These are phyloP conservation scores for Darksidea phi DNA, from an alignment of 495 filamentous ascomycete genomes.

Conservation along the genomic window DNA sequence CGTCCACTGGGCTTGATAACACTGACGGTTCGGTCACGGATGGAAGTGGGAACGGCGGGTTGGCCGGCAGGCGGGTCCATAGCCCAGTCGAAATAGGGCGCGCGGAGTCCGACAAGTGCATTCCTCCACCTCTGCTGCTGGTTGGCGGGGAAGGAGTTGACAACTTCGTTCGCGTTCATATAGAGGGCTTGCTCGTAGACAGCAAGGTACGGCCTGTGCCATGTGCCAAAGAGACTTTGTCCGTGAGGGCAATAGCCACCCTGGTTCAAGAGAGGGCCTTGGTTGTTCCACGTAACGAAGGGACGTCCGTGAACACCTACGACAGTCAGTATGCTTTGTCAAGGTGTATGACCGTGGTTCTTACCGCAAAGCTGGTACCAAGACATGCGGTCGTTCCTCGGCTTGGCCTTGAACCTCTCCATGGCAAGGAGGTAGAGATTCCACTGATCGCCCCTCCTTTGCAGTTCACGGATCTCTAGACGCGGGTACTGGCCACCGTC, in stretches of 20 bases:
- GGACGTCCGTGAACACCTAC: slow-evolving; percentile 67
- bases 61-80: slow-evolving; percentile 23
- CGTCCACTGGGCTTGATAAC: slow-evolving; percentile 31
- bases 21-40: slow-evolving; percentile 27
- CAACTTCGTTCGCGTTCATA: slow-evolving; percentile 52
- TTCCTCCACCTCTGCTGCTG: slow-evolving; percentile 18
- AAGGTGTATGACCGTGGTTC: too few relatives aligned
- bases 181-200: slow-evolving; percentile 65
- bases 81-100: slow-evolving; percentile 38
- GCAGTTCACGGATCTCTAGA: slow-evolving; percentile 56
- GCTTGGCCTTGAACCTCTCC: slow-evolving; percentile 54
- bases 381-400: slow-evolving; percentile 53
- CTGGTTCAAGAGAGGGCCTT: slow-evolving; percentile 51
- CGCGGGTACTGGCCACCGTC: slow-evolving; percentile 34
- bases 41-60: slow-evolving; percentile 20
- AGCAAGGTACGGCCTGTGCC: slow-evolving; percentile 70
- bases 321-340: slow-evolving; percentile 9
- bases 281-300: slow-evolving; percentile 54
- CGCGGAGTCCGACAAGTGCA: slow-evolving; percentile 26
- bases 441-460: slow-evolving; percentile 58
- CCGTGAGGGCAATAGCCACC: slow-evolving; percentile 65
- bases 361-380: slow-evolving; percentile 62
- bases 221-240: slow-evolving; percentile 63
- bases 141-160: slow-evolving; percentile 50
- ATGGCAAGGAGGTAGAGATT: slow-evolving; percentile 59